Base-by-base conservation (phyloP, 768 basidiomycete genomes). In the Tricholoma saponaceum region DNA sequence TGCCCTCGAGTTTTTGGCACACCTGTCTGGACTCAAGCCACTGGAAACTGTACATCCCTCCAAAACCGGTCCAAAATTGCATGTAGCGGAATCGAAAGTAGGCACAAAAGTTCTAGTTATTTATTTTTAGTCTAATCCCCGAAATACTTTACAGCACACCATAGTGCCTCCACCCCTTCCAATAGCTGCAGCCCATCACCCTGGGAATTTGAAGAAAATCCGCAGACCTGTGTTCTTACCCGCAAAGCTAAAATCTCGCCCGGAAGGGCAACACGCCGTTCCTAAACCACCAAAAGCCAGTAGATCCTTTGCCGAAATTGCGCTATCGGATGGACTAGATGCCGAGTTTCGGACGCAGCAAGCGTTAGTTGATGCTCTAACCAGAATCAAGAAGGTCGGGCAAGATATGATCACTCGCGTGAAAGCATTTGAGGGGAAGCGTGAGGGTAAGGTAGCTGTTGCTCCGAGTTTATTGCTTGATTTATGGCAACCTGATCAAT, bases 181-280 rank as follows among this genome's bases (percentile, higher is more conserved):
- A 2, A 67, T 79, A 23, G 76, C 79, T 25, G 80, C 80, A 13
- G 80, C 80, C 0, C 78, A 76, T 55, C 78, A 81, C 56, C 80
- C 78, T 0, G 56, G 66, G 0, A 60, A 72, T 43, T 54, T 79
- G 12, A 69, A 70, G 32, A 69, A 68, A 57, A 59, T 78, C 12
- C 66, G 70, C 2, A 68, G 65, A 50, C 62, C 71, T 2, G 26
- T 76, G 4, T 71, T 75, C 35, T 54, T 54, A 3, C 49, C 56
- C 54, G 55, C 60, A 7, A 58, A 39, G 9, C 39, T 35, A 18
- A 57, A 54, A n/a, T 23, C n/a, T 52, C 32, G 30, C 20, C 12
- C 26, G 41, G 18, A 14, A n/a, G 37, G 5, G 16, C 41, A 60
- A 55, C 32, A 16, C 14, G 44, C 35, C 28, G 35, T 3, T 30